Evolutionary conservation across 2,329 filamentous ascomycete genomes (phyloP), one percentile per base, ranked within the genome.

Genomic region (Arthrinium puccinioides): DNA sequence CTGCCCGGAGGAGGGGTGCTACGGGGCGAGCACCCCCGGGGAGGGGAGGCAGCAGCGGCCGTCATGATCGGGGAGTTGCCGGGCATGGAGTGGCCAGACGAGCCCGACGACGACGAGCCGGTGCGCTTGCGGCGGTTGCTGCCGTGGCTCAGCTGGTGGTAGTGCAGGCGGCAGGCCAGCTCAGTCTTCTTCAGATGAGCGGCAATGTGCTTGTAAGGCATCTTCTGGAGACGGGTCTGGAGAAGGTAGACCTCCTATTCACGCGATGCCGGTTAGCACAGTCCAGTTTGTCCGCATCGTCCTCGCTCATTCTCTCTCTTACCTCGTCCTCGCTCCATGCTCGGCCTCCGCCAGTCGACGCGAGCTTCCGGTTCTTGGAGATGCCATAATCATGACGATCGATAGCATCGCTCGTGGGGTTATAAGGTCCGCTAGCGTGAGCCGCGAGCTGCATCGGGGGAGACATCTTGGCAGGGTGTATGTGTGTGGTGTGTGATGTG

Each of bases 171-270:
- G 64, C 86, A 94, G 32, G 86, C 86, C 42, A 92, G 70, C 65
- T 92, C 86, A 1, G 86, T 92, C 70, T 92, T 94, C 64, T 88
- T 87, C 49, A 92, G 67, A 51, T 89, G 82, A 41, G 82, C 77
- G 41, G 86, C 86, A 56, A 92, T 92, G 58, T 90, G 84, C 70
- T 90, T 92, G 64, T 92, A 92, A 1, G 86, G 86, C 79, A 90
- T 87, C 65, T 90, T 90, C 54, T 89, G 84, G 53, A 86, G 76
- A 41, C 86, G 83, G 43, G 84, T 89, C 62, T 88, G 84, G 43
- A 92, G 74, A 38, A 92, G 79, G 59, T 90, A 92, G 40, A 80
- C 74, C 64, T 92, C 87, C 85, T 90, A 45, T 44, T 30, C 19
- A 30, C 16, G 30, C 25, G 41, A 37, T 14, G 16, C 27, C 33